A percentile compares a stretch with the other conserved stretches of the same genome.
phyloP scores from a whole-genome alignment of 768 basidiomycete genomes.

The Pluteus cervinus region DNA sequence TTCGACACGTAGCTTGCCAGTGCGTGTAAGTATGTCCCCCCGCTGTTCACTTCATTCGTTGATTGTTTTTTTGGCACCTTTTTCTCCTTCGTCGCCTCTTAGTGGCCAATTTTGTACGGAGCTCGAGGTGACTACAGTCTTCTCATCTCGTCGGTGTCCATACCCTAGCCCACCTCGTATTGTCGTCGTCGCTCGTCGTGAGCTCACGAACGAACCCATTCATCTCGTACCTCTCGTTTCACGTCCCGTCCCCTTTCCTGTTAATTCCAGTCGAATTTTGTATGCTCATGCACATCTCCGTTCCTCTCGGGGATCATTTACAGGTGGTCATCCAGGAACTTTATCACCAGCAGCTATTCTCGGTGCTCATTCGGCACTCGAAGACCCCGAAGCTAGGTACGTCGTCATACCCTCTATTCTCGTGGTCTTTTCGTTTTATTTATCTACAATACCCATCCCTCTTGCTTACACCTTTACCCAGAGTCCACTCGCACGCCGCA shows the following conservation, averaged over 20 bases:
- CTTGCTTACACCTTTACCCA: conserved; percentile 17
- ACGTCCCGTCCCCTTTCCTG: no score
- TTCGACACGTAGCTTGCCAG: conserved; percentile 77
- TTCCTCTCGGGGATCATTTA: no score
- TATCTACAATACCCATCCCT: background rate
- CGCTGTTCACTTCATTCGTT: conserved; percentile 8
- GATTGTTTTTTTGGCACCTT: conserved; percentile 51
- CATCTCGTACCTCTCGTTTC: no score
- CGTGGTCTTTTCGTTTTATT: no score
- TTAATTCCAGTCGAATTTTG: no score
- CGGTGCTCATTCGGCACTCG: conserved; percentile 64
- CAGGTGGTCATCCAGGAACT: conserved; percentile 75
- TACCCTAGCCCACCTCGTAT: background rate
- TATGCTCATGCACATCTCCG: background rate
- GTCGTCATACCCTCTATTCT: no score
- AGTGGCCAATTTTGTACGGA: conserved; percentile 90
- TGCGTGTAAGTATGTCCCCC: conserved; percentile 57
- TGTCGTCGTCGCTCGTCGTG: no score
- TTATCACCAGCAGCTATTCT: conserved; percentile 64
- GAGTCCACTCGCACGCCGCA: conserved; percentile 83
- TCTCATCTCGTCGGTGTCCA: background rate
- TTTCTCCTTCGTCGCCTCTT: conserved; percentile 38
- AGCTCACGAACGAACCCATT: no score
- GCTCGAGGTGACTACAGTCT: conserved; percentile 59
- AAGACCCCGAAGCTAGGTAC: conserved; percentile 70